Conservation (phyloP, 1,139 yeast species). For the Wickerhamomyces sp. region DNA sequence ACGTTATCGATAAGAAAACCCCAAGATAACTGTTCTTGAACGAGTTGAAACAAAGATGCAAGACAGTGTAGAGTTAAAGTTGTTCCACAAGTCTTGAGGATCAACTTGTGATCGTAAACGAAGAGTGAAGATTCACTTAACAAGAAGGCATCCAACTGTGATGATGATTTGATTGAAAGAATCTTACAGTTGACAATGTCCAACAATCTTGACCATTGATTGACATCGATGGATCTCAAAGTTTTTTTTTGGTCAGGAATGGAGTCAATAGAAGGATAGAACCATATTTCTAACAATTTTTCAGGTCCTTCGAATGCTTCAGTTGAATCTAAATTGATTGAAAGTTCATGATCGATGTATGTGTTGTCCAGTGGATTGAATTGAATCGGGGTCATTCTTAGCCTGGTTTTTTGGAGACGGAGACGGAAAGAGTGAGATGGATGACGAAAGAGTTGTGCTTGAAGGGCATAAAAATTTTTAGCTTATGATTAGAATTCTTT, state of each 20-base stretch:
- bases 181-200: conserved; percentile 87
- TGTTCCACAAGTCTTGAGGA: conserved; percentile 94
- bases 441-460: neutral
- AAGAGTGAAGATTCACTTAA: conserved; percentile 87
- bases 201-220: conserved; percentile 66
- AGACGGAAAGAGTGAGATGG: neutral
- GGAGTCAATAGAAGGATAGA: conserved; percentile 44
- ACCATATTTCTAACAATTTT: conserved; percentile 88
- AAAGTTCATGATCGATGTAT: conserved; percentile 70
- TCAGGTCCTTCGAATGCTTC: conserved; percentile 98
- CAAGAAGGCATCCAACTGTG: conserved; percentile 73
- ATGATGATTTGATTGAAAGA: conserved; percentile 68
- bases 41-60: conserved; percentile 53
- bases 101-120: conserved; percentile 79
- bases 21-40: conserved; percentile 36
- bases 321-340: conserved; percentile 79
- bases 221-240: conserved; percentile 60
- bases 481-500: too few relatives aligned
- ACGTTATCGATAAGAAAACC: conserved; percentile 17
- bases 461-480: neutral
- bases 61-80: conserved; percentile 85
- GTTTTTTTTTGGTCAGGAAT: conserved; percentile 30
- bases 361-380: conserved; percentile 28
- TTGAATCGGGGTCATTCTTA: conserved; percentile 22
- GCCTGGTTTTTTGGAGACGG: conserved; percentile 15